Evolutionary conservation across 106 monocot species (phyloP).

Genomic region (Acorus gramineus): DNA sequence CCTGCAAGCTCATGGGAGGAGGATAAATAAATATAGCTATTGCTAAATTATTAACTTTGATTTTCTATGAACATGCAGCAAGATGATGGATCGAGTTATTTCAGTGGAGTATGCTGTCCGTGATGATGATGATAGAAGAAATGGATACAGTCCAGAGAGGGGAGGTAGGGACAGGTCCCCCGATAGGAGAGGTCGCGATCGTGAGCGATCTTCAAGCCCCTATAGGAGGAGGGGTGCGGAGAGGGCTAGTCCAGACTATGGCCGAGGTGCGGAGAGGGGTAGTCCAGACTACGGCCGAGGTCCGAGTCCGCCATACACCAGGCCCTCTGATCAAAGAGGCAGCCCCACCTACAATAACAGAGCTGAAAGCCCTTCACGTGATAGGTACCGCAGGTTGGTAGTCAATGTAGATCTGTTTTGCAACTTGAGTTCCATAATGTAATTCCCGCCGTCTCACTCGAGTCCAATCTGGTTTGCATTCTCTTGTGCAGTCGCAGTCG

Average conservation of each 20-base stretch:
- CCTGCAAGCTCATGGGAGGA: too few relatives aligned
- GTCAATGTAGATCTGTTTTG: neutral
- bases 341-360: slow-evolving; percentile 1
- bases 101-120: slow-evolving; percentile 92
- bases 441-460: too few relatives aligned
- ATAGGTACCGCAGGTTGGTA: slow-evolving; percentile 31
- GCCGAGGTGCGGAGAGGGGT: slow-evolving; percentile 33
- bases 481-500: slow-evolving; percentile 1
- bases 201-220: slow-evolving; percentile 62
- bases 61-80: slow-evolving; percentile 32
- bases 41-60: neutral
- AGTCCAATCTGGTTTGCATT: neutral
- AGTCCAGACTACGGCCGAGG: slow-evolving; percentile 36
- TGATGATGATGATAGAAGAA: slow-evolving; percentile 80
- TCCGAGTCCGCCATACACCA: too few relatives aligned
- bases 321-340: too few relatives aligned
- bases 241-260: slow-evolving; percentile 91
- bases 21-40: too few relatives aligned
- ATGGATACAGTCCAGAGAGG: slow-evolving; percentile 68
- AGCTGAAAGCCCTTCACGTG: slow-evolving; percentile 37
- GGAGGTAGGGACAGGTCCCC: slow-evolving; percentile 57
- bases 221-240: slow-evolving; percentile 51
- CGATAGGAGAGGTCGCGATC: slow-evolving; percentile 34
- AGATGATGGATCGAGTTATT: slow-evolving; percentile 80
- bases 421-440: neutral